phyloP scores from a whole-genome alignment of 805 yeast species.

The Debaryomyces castellii region DNA sequence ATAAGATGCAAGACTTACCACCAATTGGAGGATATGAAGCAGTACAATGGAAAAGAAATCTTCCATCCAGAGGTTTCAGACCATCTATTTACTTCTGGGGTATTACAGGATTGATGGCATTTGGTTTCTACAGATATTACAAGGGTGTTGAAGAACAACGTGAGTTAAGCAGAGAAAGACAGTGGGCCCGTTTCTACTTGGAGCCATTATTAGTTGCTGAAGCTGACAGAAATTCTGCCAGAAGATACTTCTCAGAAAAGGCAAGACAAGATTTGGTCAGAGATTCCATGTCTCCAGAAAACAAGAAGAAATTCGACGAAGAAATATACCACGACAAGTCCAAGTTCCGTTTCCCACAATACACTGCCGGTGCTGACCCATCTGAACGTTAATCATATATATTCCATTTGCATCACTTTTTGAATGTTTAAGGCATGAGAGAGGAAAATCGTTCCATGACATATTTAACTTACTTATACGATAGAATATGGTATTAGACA shows the following conservation, averaged over 20 bases:
- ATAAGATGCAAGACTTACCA: slow-evolving; percentile 72
- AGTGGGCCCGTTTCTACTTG: slow-evolving; percentile 73
- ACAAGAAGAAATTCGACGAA: slow-evolving; percentile 40
- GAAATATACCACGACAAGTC: slow-evolving; percentile 44
- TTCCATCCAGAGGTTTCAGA: slow-evolving; percentile 83
- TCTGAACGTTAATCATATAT: slow-evolving; percentile 17
- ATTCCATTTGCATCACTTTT: slow-evolving; percentile 2
- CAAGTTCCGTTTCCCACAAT: slow-evolving; percentile 43
- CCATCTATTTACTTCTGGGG: slow-evolving; percentile 71
- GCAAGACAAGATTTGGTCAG: slow-evolving; percentile 60
- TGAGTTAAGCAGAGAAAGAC: slow-evolving; percentile 72
- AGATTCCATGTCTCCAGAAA: slow-evolving; percentile 40
- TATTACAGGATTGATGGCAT: slow-evolving; percentile 60
- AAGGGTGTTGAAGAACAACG: slow-evolving; percentile 72
- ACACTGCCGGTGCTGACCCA: slow-evolving; percentile 40
- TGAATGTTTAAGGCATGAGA: slow-evolving; percentile 1
- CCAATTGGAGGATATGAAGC: slow-evolving; percentile 85
- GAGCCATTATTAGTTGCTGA: slow-evolving; percentile 79
- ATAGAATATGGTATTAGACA: not conserved
- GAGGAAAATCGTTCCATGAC: not conserved
- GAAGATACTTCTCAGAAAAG: slow-evolving; percentile 65
- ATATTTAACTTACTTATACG: slow-evolving; percentile 1
- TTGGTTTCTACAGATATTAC: slow-evolving; percentile 68
- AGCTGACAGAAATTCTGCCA: slow-evolving; percentile 72
- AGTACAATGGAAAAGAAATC: slow-evolving; percentile 84